Conservation (phyloP, 768 basidiomycete species). For the Pulveroboletus sp. region DNA sequence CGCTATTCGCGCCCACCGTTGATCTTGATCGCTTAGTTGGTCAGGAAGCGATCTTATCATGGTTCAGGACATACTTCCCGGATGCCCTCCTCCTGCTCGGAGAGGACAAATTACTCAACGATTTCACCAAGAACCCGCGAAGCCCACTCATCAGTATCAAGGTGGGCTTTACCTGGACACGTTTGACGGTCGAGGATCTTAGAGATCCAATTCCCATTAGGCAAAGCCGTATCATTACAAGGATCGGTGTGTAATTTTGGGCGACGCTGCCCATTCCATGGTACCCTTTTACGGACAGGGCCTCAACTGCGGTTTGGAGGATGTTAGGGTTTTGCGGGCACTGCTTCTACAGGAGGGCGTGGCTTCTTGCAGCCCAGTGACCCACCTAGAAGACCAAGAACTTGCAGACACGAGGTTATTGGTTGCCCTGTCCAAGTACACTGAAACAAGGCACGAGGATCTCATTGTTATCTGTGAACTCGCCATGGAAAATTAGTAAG, state of each 20-base stretch:
- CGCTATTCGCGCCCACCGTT: conserved; percentile 82
- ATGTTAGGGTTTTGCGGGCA: conserved; percentile 83
- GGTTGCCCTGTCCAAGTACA: conserved; percentile 71
- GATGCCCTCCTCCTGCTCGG: conserved; percentile 87
- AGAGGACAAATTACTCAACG: conserved; percentile 66
- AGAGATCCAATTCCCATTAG: conserved; percentile 37
- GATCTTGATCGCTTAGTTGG: conserved; percentile 66
- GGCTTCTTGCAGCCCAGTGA: conserved; percentile 36
- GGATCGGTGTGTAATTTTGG: conserved; percentile 82
- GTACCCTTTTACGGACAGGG: conserved; percentile 99
- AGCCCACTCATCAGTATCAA: conserved; percentile 90
- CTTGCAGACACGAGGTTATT: conserved; percentile 53
- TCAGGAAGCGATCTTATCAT: conserved; percentile 52
- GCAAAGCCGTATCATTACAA: conserved; percentile 85
- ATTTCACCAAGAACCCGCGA: conserved; percentile 81
- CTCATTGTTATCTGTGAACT: conserved; percentile 86
- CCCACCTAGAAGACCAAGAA: conserved; percentile 26
- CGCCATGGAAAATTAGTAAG: conserved; percentile 97
- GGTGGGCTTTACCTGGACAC: conserved; percentile 45
- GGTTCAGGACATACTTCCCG: conserved; percentile 83
- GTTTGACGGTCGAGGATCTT: conserved; percentile 16
- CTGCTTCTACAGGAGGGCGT: conserved; percentile 71
- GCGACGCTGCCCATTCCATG: conserved; percentile 97
- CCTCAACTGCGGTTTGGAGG: conserved; percentile 95
- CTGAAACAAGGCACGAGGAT: conserved; percentile 79